These are phyloP conservation scores for Hapsidospora chrysogenum DNA, from an alignment of 495 filamentous ascomycete genomes.

Conservation along the genomic window DNA sequence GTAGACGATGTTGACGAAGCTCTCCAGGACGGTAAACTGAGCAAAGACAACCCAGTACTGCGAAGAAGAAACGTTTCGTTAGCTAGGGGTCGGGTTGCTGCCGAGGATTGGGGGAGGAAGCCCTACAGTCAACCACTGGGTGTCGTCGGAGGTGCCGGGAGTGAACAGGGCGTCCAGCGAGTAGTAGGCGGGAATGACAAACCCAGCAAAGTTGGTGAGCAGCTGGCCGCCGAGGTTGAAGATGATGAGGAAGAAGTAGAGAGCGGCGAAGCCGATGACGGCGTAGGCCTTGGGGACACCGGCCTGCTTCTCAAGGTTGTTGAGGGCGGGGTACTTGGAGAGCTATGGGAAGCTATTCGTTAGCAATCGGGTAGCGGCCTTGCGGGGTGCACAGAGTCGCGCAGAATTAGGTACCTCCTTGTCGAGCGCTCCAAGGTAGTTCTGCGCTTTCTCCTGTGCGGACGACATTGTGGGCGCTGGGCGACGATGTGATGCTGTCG, in stretches of 20 bases:
- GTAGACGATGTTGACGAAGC: constrained; percentile 83
- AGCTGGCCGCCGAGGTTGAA: constrained; percentile 98
- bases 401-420: constrained; percentile 86
- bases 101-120: constrained; percentile 1
- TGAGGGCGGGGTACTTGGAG: constrained; percentile 85
- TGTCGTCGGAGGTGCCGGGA: constrained; percentile 67
- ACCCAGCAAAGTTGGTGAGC: constrained; percentile 91
- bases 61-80: constrained; percentile 9
- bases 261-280: constrained; percentile 63
- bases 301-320: constrained; percentile 94
- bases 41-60: constrained; percentile 97
- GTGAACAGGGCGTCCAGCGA: constrained; percentile 84
- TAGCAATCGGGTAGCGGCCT: constrained; percentile 2
- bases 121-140: constrained; percentile 60
- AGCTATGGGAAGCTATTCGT: constrained; percentile 38
- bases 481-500: not conserved
- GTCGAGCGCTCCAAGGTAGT: constrained; percentile 80
- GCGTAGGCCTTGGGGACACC: constrained; percentile 91
- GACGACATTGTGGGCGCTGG: constrained; percentile 36
- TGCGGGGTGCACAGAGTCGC: not conserved
- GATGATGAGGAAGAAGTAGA: constrained; percentile 97
- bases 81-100: constrained; percentile 8
- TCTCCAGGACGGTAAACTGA: constrained; percentile 88
- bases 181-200: constrained; percentile 89
- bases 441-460: constrained; percentile 82